phyloP scores from a whole-genome alignment of 2,329 filamentous ascomycete species.

The Colletotrichum somersetense region DNA sequence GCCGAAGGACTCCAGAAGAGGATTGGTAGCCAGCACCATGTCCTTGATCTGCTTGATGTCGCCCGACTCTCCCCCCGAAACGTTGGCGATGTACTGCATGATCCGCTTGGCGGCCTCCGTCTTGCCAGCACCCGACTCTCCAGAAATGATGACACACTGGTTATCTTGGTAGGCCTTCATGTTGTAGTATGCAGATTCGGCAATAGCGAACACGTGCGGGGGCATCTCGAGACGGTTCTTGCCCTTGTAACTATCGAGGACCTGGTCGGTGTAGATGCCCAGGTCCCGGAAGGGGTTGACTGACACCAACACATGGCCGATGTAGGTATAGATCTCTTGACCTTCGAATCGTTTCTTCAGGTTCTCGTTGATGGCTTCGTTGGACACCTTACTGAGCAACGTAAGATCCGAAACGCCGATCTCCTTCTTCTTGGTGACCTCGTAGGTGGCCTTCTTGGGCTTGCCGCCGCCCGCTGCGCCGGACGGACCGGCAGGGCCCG shows the following conservation, averaged over 20 bases:
- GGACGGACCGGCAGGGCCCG: conserved; percentile 56
- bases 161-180: conserved; percentile 99
- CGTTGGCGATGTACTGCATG: conserved; percentile 99
- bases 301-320: conserved; percentile 98
- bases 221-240: conserved; percentile 97
- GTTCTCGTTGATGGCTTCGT: conserved; percentile 99
- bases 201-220: conserved; percentile 97
- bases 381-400: conserved; percentile 97
- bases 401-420: conserved; percentile 98
- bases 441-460: conserved; percentile 96
- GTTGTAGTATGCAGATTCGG: conserved; percentile 97
- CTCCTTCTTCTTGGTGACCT: conserved; percentile 98
- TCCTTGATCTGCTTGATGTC: conserved; percentile 98
- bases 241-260: conserved; percentile 93
- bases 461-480: conserved; percentile 63
- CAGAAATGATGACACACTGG: conserved; percentile 99
- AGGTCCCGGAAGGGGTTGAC: conserved; percentile 98
- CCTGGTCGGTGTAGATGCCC: conserved; percentile 96
- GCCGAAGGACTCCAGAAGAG: conserved; percentile 95
- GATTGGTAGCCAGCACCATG: conserved; percentile 99
- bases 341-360: conserved; percentile 98
- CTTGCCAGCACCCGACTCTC: conserved; percentile 97
- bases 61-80: conserved; percentile 86
- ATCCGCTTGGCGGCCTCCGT: conserved; percentile 98
- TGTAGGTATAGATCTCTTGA: conserved; percentile 99